Evolutionary conservation across 1,284 basidiomycete genomes (phyloP).

Genomic region (Mycosarcoma mackinlayi): DNA sequence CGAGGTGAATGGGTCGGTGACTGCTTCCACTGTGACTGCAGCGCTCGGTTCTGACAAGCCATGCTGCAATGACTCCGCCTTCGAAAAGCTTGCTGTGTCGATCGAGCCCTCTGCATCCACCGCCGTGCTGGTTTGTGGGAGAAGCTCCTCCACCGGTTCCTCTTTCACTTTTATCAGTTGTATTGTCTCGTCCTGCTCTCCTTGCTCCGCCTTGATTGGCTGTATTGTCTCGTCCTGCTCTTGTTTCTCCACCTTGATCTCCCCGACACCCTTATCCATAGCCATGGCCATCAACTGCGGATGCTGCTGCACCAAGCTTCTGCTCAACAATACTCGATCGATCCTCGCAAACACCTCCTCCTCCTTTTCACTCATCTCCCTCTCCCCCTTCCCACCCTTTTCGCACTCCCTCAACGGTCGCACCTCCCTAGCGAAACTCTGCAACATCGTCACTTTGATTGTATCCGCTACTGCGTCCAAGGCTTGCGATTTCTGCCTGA

Average conservation of each 20-base stretch:
- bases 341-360: slow-evolving; percentile 17
- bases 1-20: not conserved
- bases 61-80: too few relatives aligned
- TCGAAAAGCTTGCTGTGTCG: not conserved
- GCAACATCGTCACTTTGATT: slow-evolving; percentile 1
- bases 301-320: slow-evolving; percentile 27
- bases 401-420: slow-evolving; percentile 9
- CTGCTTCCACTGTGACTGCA: not conserved
- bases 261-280: not conserved
- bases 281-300: slow-evolving; percentile 3
- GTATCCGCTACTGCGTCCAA: slow-evolving; percentile 4
- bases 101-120: not conserved
- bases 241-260: not conserved
- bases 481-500: slow-evolving; percentile 5
- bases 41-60: too few relatives aligned
- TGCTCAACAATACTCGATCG: slow-evolving; percentile 19
- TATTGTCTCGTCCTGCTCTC: not conserved
- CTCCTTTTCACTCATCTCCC: slow-evolving; percentile 20
- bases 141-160: not conserved
- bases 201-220: slow-evolving; percentile 4
- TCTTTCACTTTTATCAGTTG: not conserved
- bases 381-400: not conserved
- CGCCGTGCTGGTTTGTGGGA: not conserved
- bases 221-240: not conserved
- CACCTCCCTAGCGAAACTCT: slow-evolving; percentile 10